phyloP scores from a whole-genome alignment of 768 basidiomycete genomes.

The Candolleomyces aberdarensis region DNA sequence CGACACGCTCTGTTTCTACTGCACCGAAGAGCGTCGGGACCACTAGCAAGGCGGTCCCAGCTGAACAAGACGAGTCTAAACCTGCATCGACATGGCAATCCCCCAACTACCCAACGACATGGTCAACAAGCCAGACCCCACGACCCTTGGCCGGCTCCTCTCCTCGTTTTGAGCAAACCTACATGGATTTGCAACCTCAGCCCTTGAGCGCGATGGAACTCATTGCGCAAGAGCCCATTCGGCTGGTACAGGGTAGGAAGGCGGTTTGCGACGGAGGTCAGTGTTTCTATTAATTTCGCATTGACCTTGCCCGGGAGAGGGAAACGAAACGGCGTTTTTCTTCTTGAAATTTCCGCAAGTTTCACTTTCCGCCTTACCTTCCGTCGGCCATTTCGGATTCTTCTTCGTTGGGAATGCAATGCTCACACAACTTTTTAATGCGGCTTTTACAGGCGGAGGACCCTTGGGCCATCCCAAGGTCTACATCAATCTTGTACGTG shows the following conservation, averaged over 20 bases:
- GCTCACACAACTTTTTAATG: neutral
- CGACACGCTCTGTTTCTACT: slow-evolving; percentile 28
- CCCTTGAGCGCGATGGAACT: slow-evolving; percentile 91
- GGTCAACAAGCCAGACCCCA: slow-evolving; percentile 80
- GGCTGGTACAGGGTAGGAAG: slow-evolving; percentile 76
- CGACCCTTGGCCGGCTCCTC: slow-evolving; percentile 58
- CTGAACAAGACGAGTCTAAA: slow-evolving; percentile 21
- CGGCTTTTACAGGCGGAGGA: slow-evolving; percentile 69
- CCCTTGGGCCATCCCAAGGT: slow-evolving; percentile 96
- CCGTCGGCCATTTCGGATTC: slow-evolving; percentile 1
- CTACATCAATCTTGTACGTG: slow-evolving; percentile 87
- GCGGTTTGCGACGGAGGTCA: slow-evolving; percentile 95
- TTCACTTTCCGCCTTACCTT: slow-evolving; percentile 1
- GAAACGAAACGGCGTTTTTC: neutral
- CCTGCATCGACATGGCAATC: slow-evolving; percentile 54
- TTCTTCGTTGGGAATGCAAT: slow-evolving; percentile 5
- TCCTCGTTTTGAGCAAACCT: slow-evolving; percentile 92
- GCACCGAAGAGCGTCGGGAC: slow-evolving; percentile 16
- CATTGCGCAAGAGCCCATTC: slow-evolving; percentile 80
- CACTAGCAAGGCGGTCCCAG: slow-evolving; percentile 14
- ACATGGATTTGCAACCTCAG: slow-evolving; percentile 82
- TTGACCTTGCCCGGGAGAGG: neutral
- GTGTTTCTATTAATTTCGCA: slow-evolving; percentile 28
- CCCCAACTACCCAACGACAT: slow-evolving; percentile 78
- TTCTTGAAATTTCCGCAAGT: neutral